These are phyloP conservation scores for Monosporascus sp. DNA, from an alignment of 2,329 filamentous ascomycete genomes.

Conservation along the genomic window DNA sequence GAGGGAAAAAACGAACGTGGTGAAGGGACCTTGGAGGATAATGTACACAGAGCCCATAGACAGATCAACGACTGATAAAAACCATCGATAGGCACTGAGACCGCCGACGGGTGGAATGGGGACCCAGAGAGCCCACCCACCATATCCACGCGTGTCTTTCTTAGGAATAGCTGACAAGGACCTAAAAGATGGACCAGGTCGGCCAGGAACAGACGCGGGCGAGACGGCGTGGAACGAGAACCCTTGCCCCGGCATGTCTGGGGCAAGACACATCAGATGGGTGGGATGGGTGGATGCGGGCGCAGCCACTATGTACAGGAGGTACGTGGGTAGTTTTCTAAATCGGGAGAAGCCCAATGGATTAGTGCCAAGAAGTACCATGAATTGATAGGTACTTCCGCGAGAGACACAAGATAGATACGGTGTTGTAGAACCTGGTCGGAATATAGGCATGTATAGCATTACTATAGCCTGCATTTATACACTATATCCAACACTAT, in stretches of 20 bases:
- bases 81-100: conserved; percentile 32
- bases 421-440: conserved; percentile 2
- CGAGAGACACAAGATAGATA: background rate
- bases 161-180: conserved; percentile 40
- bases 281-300: conserved; percentile 23
- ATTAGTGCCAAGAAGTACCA: conserved; percentile 14
- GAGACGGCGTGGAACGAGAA: conserved; percentile 21
- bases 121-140: conserved; percentile 27
- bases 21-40: conserved; percentile 28
- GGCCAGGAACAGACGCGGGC: conserved; percentile 23
- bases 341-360: conserved; percentile 22
- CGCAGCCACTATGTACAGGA: conserved; percentile 17
- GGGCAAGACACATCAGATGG: conserved; percentile 39
- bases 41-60: conserved; percentile 25
- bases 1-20: conserved; percentile 25
- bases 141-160: conserved; percentile 44
- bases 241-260: conserved; percentile 33
- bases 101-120: conserved; percentile 29
- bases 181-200: conserved; percentile 24
- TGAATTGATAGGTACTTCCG: conserved; percentile 13
- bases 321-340: conserved; percentile 21
- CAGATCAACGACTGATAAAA: conserved; percentile 38
- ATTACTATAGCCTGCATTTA: background rate
- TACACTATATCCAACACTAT: background rate
- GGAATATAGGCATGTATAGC: conserved; percentile 1